Evolutionary conservation across 139 green algal genomes (phyloP), one percentile per base, ranked within the genome.

Genomic region (Chara braunii): DNA sequence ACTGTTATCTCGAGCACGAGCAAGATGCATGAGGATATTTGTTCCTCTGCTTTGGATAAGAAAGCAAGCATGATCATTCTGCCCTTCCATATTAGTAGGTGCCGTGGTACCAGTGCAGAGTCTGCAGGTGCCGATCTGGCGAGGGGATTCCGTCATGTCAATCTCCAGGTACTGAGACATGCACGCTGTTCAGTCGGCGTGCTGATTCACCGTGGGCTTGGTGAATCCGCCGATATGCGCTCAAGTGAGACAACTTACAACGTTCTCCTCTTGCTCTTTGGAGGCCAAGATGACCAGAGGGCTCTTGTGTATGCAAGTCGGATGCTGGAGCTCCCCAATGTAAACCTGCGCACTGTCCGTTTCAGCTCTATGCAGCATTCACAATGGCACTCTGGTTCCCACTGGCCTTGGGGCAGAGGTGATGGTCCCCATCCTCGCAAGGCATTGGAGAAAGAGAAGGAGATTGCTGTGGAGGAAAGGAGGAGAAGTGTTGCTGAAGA

Each of bases 11-110:
- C 65, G 7, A n/a, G 26, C 14, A 60, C 70, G 18, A 31, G 42
- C 37, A 62, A 75, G 32, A 75, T 75, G 65, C 65, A 75, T 43
- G 65, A 75, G 31, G 65, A 75, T 11, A 68, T 75, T 33, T 75
- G 55, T 32, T 51, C n/a, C 11, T 60, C 57, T 14, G 65, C 65
- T 33, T 33, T 42, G 9, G 65, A 61, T 58, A 75, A 64, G 24
- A 56, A 44, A 18, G 26, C 37, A 43, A 72, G 44, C 44, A 26
- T 75, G n/a, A 53, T 75, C n/a, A 36, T 75, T 32, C 3, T 75
- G 48, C 65, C 65, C 18, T 75, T 64, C 32, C 60, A 72, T n/a
- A n/a, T n/a, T n/a, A n/a, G n/a, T 14, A 72, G 54, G 32, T 37
- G 24, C 36, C 45, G 31, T 51, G 22, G 43, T 2, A 9, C 23